These are phyloP conservation scores for Mortierella sp. DNA, from an alignment of 371 early-diverging fungal genomes.

Conservation along the genomic window DNA sequence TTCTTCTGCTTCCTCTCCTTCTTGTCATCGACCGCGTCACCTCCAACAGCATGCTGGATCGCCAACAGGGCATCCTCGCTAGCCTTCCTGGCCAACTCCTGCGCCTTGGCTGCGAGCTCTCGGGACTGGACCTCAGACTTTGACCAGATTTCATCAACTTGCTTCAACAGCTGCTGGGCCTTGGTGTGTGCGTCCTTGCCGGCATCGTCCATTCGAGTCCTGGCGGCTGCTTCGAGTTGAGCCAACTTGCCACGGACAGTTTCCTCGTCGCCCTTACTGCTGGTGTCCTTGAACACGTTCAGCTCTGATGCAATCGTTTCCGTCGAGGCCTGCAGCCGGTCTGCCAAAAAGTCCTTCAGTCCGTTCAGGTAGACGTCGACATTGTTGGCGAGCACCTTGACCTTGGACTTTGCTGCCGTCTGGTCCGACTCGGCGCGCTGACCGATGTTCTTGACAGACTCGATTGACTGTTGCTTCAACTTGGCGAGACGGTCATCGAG, in stretches of 20 bases:
- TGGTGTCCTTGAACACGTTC: conserved; percentile 42
- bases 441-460: conserved; percentile 38
- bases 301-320: conserved; percentile 40
- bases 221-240: conserved; percentile 30
- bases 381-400: conserved; percentile 28
- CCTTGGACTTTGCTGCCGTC: conserved; percentile 26
- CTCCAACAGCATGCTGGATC: conserved; percentile 6
- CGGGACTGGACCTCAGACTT: conserved; percentile 29
- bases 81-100: conserved; percentile 20
- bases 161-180: conserved; percentile 36
- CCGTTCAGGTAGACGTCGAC: conserved; percentile 43
- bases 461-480: conserved; percentile 23
- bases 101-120: conserved; percentile 26
- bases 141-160: conserved; percentile 39
- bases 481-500: conserved; percentile 32
- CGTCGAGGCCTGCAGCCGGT: conserved; percentile 40
- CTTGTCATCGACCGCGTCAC: background rate
- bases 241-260: conserved; percentile 29
- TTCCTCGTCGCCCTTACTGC: conserved; percentile 39
- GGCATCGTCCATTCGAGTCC: conserved; percentile 42
- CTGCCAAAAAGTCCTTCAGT: conserved; percentile 35
- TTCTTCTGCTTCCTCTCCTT: background rate
- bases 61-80: conserved; percentile 22
- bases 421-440: conserved; percentile 28
- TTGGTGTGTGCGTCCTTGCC: conserved; percentile 63